Evolutionary conservation across 345 rosid genomes (phyloP).

Genomic region (Arabidopsis suecica): DNA sequence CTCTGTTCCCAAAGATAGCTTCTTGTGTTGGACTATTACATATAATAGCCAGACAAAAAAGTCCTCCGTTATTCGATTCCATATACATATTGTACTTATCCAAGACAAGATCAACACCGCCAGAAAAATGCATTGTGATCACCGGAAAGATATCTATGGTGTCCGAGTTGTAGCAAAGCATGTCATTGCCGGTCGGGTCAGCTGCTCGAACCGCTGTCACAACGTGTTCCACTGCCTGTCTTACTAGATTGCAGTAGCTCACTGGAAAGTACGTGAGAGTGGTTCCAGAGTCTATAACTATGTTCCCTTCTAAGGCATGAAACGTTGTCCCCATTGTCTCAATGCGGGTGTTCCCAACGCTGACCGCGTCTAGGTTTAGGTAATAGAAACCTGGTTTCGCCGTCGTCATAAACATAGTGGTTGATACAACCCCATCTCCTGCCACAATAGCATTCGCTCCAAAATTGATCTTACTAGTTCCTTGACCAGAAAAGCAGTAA

Average conservation of each 20-base stretch:
- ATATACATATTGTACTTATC: neutral
- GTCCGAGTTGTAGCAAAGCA: conserved; percentile 1
- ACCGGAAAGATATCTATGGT: neutral
- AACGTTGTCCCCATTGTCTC: conserved; percentile 32
- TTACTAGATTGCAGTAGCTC: conserved; percentile 16
- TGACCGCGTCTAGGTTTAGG: conserved; percentile 33
- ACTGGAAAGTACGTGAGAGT: neutral
- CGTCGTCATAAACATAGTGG: neutral
- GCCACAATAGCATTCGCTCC: conserved; percentile 6
- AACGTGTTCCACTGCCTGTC: neutral
- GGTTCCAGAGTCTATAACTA: conserved; percentile 22
- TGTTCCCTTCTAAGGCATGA: conserved; percentile 22
- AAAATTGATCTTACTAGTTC: conserved; percentile 32
- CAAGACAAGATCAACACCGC: conserved; percentile 3
- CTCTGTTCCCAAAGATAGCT: conserved; percentile 32
- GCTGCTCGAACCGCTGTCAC: neutral
- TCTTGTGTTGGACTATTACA: neutral
- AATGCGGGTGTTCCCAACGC: neutral
- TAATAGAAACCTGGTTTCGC: neutral
- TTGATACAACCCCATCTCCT: conserved; percentile 15
- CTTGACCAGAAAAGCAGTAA: conserved; percentile 22
- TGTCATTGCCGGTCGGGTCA: neutral
- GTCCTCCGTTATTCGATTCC: neutral
- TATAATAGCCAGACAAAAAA: neutral
- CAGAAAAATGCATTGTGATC: neutral